phyloP scores from a whole-genome alignment of 2,329 filamentous ascomycete species.

The Thermochaetoides dissita region DNA sequence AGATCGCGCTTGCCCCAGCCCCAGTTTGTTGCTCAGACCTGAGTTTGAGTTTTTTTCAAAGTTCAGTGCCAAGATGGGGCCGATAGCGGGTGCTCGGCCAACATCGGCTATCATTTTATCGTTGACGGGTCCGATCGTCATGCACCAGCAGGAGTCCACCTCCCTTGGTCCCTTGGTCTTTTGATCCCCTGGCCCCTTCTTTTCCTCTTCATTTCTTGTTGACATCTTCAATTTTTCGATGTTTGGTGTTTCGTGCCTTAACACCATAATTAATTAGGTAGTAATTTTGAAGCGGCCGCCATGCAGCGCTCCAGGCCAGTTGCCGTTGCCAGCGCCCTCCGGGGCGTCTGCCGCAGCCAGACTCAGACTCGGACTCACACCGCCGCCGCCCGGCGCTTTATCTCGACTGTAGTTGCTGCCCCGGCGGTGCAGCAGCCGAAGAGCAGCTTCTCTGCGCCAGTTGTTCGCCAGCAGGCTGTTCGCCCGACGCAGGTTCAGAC shows the following conservation, averaged over 20 bases:
- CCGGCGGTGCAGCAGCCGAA: not conserved
- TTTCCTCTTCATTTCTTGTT: not conserved
- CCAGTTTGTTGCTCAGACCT: no score
- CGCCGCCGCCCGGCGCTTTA: conserved; percentile 4
- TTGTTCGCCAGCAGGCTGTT: not conserved
- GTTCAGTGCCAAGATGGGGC: conserved; percentile 5
- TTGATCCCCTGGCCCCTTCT: not conserved
- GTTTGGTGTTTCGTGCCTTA: no score
- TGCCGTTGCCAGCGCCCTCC: conserved; percentile 9
- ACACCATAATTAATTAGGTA: not conserved
- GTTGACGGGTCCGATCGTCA: no score
- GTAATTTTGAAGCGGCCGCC: conserved; percentile 3
- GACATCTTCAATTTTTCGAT: not conserved
- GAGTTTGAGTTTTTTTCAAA: no score
- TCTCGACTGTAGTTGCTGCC: not conserved
- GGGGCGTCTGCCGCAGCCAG: conserved; percentile 8
- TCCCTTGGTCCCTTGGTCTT: not conserved
- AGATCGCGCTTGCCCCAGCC: no score
- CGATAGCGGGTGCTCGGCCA: conserved; percentile 11
- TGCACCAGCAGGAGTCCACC: not conserved
- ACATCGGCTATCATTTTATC: conserved; percentile 4
- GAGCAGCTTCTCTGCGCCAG: not conserved
- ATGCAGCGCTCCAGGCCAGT: conserved; percentile 13
- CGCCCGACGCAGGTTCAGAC: not conserved
- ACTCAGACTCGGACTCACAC: conserved; percentile 7